Base-by-base conservation (phyloP, 1,284 basidiomycete genomes). In the Trichosporon inkin region DNA sequence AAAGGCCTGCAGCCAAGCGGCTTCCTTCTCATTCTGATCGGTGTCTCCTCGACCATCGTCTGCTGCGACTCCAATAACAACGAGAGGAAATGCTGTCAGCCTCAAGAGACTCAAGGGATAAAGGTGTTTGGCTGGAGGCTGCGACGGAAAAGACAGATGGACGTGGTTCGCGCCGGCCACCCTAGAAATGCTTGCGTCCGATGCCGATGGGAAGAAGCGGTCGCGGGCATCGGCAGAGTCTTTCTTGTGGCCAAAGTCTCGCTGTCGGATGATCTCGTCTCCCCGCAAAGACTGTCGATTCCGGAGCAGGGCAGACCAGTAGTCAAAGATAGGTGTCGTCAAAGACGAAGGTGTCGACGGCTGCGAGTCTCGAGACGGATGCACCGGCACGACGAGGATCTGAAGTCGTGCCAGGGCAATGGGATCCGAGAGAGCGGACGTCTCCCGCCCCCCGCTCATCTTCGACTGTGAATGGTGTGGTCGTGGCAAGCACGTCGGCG, bases 301-400 rank as follows among this genome's bases (percentile, higher is more conserved):
- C 62, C 64, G 63, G 56, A 78, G 67, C 11, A 71, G 55, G 3
- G 20, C 38, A 17, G 65, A 37, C 65, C 73, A 77, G 49, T 67
- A 62, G 5, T 62, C 65, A 57, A 63, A 76, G 10, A 58, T 58
- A 4, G 56, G 53, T 11, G 64, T 67, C 32, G 60, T 62, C 66
- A 34, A 62, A 52, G 63, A 51, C 49, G n/a, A 53, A n/a, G 63
- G 57, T 36, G 16, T 28, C 16, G 20, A n/a, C 17, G 49, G 6
- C 22, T 38, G 16, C 20, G 47, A 24, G 34, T 35, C 24, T 20
- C 38, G 52, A 41, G 32, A 60, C n/a, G 41, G 28, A 61, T 76
- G 72, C 5, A 80, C 69, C 13, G 78, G 78, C 1, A 79, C 61
- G 20, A 80, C 64, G 14, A 80, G 70, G 53, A 80, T 67, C 40